Conservation (phyloP, 371 early-diverging fungal species). For the Mucor plumbeus region DNA sequence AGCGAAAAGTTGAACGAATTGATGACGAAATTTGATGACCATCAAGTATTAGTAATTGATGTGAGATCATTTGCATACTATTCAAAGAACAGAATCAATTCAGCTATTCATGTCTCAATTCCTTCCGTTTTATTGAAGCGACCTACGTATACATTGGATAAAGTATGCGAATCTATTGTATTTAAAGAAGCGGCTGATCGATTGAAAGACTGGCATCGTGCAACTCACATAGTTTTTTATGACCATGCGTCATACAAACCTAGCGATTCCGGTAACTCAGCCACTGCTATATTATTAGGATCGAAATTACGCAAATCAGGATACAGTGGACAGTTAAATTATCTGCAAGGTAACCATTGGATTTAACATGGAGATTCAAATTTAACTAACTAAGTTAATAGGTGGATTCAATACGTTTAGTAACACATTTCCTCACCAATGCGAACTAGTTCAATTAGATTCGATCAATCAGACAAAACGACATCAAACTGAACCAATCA, state of each 20-base stretch:
- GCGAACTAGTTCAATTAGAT: slow-evolving; percentile 12
- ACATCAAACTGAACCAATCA: slow-evolving; percentile 2
- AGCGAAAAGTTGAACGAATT: slow-evolving; percentile 7
- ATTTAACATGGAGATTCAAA: slow-evolving; percentile 8
- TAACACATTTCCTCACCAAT: slow-evolving; percentile 28
- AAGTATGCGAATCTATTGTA: slow-evolving; percentile 45
- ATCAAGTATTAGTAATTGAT: slow-evolving; percentile 50
- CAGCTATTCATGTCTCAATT: slow-evolving; percentile 48
- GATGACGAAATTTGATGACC: neutral
- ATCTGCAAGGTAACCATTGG: slow-evolving; percentile 26
- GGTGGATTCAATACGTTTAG: slow-evolving; percentile 39
- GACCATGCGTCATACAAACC: slow-evolving; percentile 48
- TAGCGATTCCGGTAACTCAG: slow-evolving; percentile 41
- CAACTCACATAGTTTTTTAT: slow-evolving; percentile 51
- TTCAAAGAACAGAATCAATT: slow-evolving; percentile 35
- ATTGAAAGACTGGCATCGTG: slow-evolving; percentile 44
- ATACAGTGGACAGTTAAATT: slow-evolving; percentile 24
- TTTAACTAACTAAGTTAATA: neutral
- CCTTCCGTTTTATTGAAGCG: slow-evolving; percentile 56
- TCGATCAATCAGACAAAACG: neutral
- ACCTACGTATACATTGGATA: slow-evolving; percentile 49
- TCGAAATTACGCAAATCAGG: slow-evolving; percentile 23
- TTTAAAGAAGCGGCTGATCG: slow-evolving; percentile 26
- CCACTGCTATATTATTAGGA: slow-evolving; percentile 38
- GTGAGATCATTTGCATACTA: slow-evolving; percentile 47